Conservation (phyloP, 2,329 filamentous ascomycete genomes). For the Verticillium dahliae region DNA sequence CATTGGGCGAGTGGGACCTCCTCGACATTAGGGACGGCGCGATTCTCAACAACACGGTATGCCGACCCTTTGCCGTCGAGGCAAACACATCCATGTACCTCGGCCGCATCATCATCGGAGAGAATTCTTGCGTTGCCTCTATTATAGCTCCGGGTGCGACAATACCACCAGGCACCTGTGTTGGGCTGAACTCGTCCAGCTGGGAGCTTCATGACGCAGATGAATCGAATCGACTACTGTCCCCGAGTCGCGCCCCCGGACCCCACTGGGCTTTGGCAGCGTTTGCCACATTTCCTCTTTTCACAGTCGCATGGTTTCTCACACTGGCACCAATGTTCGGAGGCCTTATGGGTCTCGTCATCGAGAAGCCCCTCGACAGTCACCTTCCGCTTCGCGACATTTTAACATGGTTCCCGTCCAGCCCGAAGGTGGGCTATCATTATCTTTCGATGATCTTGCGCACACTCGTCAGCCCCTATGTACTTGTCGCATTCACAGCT, state of each 20-base stretch:
- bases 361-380: conserved; percentile 34
- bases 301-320: conserved; percentile 29
- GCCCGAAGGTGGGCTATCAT: conserved; percentile 39
- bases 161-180: conserved; percentile 40
- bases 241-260: conserved; percentile 26
- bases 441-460: conserved; percentile 39
- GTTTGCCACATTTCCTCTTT: conserved; percentile 35
- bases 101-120: conserved; percentile 41
- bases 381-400: conserved; percentile 31
- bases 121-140: conserved; percentile 40
- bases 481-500: conserved; percentile 35
- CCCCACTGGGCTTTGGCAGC: conserved; percentile 37
- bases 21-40: conserved; percentile 44
- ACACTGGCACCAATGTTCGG: conserved; percentile 37
- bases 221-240: conserved; percentile 39
- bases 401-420: conserved; percentile 41
- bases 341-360: conserved; percentile 54
- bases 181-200: conserved; percentile 51
- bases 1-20: conserved; percentile 49
- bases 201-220: conserved; percentile 44
- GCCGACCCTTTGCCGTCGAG: conserved; percentile 48
- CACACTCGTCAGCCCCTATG: conserved; percentile 31
- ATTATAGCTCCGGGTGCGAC: conserved; percentile 42
- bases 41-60: conserved; percentile 33
- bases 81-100: conserved; percentile 52